Conservation (phyloP, 306 rosid species). For the Purshia tridentata region DNA sequence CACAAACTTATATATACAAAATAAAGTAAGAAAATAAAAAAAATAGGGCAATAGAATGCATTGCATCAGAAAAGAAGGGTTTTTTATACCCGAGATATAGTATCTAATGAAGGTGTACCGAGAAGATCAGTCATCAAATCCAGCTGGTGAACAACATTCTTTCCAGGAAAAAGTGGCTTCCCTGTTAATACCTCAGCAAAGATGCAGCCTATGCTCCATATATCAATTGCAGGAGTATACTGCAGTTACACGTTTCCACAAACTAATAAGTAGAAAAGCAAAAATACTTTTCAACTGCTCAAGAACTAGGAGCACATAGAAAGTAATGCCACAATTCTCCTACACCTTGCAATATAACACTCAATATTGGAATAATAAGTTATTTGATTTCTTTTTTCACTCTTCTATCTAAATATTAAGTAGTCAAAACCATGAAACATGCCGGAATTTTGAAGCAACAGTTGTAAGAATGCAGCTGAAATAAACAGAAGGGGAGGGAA, state of each 20-base stretch:
- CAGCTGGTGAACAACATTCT: conserved; percentile 93
- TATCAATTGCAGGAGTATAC: conserved; percentile 98
- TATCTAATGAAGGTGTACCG: conserved; percentile 85
- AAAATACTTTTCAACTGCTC: background rate
- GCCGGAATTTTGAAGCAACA: background rate
- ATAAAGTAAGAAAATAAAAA: no score
- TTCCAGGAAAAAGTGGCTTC: conserved; percentile 95
- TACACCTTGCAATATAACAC: background rate
- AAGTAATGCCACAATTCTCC: background rate
- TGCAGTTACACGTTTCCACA: conserved; percentile 34
- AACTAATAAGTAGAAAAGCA: conserved; percentile 4
- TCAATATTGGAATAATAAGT: background rate
- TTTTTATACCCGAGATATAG: conserved; percentile 68
- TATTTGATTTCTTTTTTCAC: background rate
- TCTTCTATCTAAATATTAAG: background rate
- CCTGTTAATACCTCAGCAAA: conserved; percentile 91
- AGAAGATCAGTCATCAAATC: conserved; percentile 96
- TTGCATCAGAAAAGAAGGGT: conserved; percentile 10
- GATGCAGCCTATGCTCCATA: conserved; percentile 97
- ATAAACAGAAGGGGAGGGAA: background rate
- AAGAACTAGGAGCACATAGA: background rate
- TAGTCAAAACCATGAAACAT: background rate
- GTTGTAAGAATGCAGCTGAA: background rate
- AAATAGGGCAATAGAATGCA: conserved; percentile 1
- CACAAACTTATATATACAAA: background rate